Conservation (phyloP, 768 basidiomycete species). For the Mycena maculata region DNA sequence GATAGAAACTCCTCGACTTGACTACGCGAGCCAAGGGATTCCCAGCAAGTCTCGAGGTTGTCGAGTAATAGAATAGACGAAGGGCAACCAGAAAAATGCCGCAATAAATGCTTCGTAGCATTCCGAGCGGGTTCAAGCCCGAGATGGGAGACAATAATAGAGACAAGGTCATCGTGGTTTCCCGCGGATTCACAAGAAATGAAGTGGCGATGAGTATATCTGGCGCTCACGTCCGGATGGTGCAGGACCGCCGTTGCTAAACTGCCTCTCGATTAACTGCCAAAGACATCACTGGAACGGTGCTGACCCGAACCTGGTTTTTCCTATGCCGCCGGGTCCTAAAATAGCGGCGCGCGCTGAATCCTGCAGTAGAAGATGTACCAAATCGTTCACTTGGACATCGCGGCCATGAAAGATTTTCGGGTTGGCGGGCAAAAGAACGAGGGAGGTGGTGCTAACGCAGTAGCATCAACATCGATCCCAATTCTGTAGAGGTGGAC, state of each 20-base stretch:
- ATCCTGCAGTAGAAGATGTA: slow-evolving; percentile 19
- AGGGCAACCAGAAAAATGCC: background rate
- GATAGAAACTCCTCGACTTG: slow-evolving; percentile 28
- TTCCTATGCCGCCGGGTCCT: slow-evolving; percentile 29
- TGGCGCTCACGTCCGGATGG: slow-evolving; percentile 15
- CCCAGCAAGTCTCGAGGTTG: slow-evolving; percentile 28
- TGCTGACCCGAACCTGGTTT: too few species aligned
- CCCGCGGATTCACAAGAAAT: slow-evolving; percentile 20
- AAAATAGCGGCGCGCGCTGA: slow-evolving; percentile 11
- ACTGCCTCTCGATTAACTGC: too few species aligned
- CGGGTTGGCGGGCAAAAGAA: slow-evolving; percentile 16
- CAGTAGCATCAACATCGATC: too few species aligned
- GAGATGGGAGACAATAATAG: slow-evolving; percentile 6
- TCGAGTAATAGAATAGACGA: slow-evolving; percentile 19
- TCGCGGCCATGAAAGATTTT: slow-evolving; percentile 26
- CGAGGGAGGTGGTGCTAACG: slow-evolving; percentile 12
- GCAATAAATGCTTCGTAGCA: slow-evolving; percentile 1
- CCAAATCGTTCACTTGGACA: slow-evolving; percentile 3
- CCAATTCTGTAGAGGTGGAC: background rate
- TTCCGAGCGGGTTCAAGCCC: slow-evolving; percentile 9
- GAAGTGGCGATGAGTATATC: slow-evolving; percentile 17
- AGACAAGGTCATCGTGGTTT: slow-evolving; percentile 6
- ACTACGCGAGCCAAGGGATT: background rate
- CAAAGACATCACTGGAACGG: too few species aligned
- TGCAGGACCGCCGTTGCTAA: slow-evolving; percentile 21